These are phyloP conservation scores for Lactarius deliciosus DNA, from an alignment of 768 basidiomycete genomes.

Conservation along the genomic window DNA sequence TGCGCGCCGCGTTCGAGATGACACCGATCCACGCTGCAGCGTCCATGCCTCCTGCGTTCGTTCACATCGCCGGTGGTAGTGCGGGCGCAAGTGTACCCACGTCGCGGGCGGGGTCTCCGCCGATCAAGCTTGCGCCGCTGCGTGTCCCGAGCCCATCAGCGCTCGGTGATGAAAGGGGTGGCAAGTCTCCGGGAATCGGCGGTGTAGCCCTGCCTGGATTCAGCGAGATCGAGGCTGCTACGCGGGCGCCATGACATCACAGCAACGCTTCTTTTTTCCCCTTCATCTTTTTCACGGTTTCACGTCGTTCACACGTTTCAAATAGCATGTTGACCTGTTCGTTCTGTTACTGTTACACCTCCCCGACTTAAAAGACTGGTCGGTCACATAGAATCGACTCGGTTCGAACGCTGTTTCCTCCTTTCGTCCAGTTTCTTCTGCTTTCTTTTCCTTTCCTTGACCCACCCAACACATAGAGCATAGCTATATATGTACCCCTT, in stretches of 20 bases:
- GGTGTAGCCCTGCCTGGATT: conserved; percentile 35
- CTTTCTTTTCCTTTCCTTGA: neutral
- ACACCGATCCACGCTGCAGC: conserved; percentile 63
- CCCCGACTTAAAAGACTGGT: neutral
- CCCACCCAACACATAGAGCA: conserved; percentile 15
- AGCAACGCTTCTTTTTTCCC: neutral
- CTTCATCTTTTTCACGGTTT: neutral
- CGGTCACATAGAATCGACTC: conserved; percentile 4
- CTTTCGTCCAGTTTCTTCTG: neutral
- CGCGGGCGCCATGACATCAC: conserved; percentile 20
- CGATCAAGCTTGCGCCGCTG: conserved; percentile 69
- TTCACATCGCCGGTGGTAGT: conserved; percentile 16
- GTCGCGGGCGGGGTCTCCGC: conserved; percentile 66
- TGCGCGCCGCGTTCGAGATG: conserved; percentile 89
- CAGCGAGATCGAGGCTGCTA: conserved; percentile 36
- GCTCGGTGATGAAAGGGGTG: conserved; percentile 23
- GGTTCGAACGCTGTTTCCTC: conserved; percentile 2
- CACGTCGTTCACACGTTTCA: conserved; percentile 5
- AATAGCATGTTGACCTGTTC: conserved; percentile 7
- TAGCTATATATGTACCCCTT: conserved; percentile 18
- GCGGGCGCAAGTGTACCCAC: conserved; percentile 42
- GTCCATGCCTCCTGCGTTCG: conserved; percentile 37
- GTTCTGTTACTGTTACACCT: neutral
- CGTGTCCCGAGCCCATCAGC: conserved; percentile 44
- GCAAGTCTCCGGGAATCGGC: conserved; percentile 26